Evolutionary conservation across 768 basidiomycete genomes (phyloP), one percentile per base, ranked within the genome.

Genomic region (Panaeolus cyanescens): DNA sequence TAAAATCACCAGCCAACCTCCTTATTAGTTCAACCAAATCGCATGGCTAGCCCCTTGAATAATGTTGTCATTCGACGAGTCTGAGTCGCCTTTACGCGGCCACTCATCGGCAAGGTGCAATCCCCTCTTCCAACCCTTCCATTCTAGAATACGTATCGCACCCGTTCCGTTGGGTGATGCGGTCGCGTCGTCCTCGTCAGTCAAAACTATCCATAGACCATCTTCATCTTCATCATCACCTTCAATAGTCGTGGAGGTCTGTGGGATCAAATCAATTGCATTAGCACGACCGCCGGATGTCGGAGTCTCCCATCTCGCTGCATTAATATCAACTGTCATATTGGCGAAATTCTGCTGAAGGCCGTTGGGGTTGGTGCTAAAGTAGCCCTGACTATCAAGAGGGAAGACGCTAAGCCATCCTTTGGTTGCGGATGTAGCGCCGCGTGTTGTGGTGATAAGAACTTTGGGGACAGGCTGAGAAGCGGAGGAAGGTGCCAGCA

Each of bases 261-360:
- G 81, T 7, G 72, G 58, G 5, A 74, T 62, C 5, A 84, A 58
- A 58, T 84, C 83, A 9, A 84, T 72, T 3, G 82, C 84, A 59
- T 84, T 79, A 12, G 84, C 84, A 70, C 80, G 83, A 1, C 84
- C 83, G 12, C 81, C 81, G 0, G 79, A 79, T 1, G 82, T 84
- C 1, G 75, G 73, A 0, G 82, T 82, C 60, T 84, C 74, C 62
- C 72, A 80, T 20, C 78, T 69, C 55, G 79, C 72, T 15, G 71
- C 71, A 25, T 72, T 67, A 45, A 66, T 65, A 1, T 63, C 63
- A 12, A 68, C 71, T 8, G 63, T 63, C n/a, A 60, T 54, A 0
- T 59, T 33, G 10, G 62, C 59, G 12, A 56, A 59, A 3, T 55
- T 56, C 10, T 45, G 45, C 17, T 22, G 45, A 28, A 50, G 10